Evolutionary conservation across 805 yeast species (phyloP), one percentile per base, ranked within the genome.

Genomic region (Lachancea meyersii): DNA sequence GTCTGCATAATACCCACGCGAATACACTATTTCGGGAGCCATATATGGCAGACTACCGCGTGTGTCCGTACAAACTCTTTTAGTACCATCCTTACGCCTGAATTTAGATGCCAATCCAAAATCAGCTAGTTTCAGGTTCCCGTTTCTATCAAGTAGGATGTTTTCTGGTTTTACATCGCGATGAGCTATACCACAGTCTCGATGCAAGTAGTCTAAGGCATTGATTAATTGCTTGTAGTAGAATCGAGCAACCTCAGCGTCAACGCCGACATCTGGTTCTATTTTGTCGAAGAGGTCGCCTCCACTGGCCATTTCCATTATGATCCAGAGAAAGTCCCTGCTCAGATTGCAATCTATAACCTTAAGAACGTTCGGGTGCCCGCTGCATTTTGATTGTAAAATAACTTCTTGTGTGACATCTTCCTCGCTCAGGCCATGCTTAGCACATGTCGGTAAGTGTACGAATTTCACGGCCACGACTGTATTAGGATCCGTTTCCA

Each of bases 261-360:
- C 82, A 2, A 82, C 79, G 1, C 88, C 88, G 6, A 74, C 62
- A 61, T 81, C 87, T 0, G 87, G 87, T 55, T 82, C 87, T 46
- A 83, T 82, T 59, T 82, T 83, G 53, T 82, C 89, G 57, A 83
- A 83, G 17, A 83, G 57, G 60, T 83, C 93, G 13, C 93, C 93
- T 45, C 86, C 85, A 20, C 72, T 71, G 1, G 87, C 86, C 44
- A 79, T 63, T 52, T 83, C 89, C 71, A 83, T 64, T 3, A 76
- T 76, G 45, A 83, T 70, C 76, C 82, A 82, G 28, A 76, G 63
- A 76, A 82, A 83, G 35, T 70, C 71, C 1, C 60, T 55, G 46
- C 78, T 75, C 3, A 75, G 70, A 5, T 79, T 80, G 47, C 76
- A 73, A 51, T 73, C 78, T 18, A 71, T 60, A 37, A 80, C 65